These are phyloP conservation scores for Penicillium silybi DNA, from an alignment of 495 filamentous ascomycete species.

Conservation along the genomic window DNA sequence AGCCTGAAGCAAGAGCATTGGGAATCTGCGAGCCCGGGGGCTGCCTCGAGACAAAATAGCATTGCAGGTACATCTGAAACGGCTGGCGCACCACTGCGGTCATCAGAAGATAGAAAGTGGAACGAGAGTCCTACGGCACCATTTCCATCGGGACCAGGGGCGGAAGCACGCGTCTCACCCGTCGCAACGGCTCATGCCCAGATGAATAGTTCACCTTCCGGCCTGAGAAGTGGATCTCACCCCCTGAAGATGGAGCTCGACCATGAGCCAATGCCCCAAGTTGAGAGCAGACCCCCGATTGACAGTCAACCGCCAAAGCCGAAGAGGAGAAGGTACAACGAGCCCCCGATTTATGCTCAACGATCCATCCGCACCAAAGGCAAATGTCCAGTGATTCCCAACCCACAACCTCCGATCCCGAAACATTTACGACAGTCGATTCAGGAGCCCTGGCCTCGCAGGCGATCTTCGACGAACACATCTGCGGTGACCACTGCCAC, in stretches of 20 bases:
- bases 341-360: conserved; percentile 47
- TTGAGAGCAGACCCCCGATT: conserved; percentile 18
- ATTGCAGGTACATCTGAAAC: conserved; percentile 14
- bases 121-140: conserved; percentile 27
- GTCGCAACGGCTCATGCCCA: conserved; percentile 19
- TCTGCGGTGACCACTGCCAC: conserved; percentile 18
- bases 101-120: conserved; percentile 26
- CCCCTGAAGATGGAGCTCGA: conserved; percentile 26
- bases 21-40: conserved; percentile 45
- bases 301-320: conserved; percentile 31
- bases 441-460: conserved; percentile 27
- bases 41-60: conserved; percentile 34
- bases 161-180: conserved; percentile 15
- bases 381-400: conserved; percentile 35
- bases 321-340: conserved; percentile 40
- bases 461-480: conserved; percentile 22
- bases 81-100: conserved; percentile 8
- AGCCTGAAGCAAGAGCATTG: conserved; percentile 35
- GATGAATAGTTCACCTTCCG: conserved; percentile 31
- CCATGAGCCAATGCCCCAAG: conserved; percentile 11
- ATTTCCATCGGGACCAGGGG: conserved; percentile 7
- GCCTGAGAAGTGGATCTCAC: conserved; percentile 9
- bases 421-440: conserved; percentile 27
- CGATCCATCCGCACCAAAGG: conserved; percentile 34
- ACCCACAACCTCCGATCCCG: conserved; percentile 32